These are phyloP conservation scores for Erodium texanum DNA, from an alignment of 441 rosid species.

Conservation along the genomic window DNA sequence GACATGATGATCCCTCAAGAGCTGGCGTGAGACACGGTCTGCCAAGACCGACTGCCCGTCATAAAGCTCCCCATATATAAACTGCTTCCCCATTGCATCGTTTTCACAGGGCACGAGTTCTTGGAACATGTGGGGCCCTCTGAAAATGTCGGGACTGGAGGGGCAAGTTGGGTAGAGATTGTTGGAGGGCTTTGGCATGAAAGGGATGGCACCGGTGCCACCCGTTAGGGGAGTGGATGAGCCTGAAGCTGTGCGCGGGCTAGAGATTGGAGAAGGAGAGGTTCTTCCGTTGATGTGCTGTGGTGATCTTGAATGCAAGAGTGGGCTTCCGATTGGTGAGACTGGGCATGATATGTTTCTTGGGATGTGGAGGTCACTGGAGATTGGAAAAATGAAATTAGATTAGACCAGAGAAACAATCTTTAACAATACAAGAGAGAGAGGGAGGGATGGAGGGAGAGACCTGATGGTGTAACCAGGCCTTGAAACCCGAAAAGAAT, in stretches of 20 bases:
- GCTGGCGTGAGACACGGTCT: constrained; percentile 51
- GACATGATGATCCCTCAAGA: neutral
- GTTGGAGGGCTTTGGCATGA: constrained; percentile 32
- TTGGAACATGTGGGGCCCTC: constrained; percentile 36
- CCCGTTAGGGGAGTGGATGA: constrained; percentile 61
- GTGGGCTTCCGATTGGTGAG: constrained; percentile 66
- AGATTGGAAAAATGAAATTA: constrained; percentile 21
- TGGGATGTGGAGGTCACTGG: constrained; percentile 43
- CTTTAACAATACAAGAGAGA: constrained; percentile 5
- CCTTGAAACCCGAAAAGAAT: constrained; percentile 47
- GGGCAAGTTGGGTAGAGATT: constrained; percentile 24
- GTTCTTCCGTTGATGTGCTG: constrained; percentile 49
- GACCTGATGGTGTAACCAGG: constrained; percentile 33
- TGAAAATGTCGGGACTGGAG: constrained; percentile 35
- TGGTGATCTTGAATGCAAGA: constrained; percentile 49
- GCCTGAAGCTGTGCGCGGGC: constrained; percentile 50
- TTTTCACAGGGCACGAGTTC: constrained; percentile 25
- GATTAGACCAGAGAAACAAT: constrained; percentile 4
- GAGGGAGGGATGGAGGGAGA: constrained; percentile 23
- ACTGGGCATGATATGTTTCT: constrained; percentile 67
- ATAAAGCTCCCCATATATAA: constrained; percentile 31
- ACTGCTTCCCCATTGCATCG: constrained; percentile 37
- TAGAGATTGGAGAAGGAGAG: constrained; percentile 67
- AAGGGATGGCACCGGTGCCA: constrained; percentile 47
- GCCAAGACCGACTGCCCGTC: constrained; percentile 55